Conservation (phyloP, 2,329 filamentous ascomycete species). For the Trichoderma harzianum region DNA sequence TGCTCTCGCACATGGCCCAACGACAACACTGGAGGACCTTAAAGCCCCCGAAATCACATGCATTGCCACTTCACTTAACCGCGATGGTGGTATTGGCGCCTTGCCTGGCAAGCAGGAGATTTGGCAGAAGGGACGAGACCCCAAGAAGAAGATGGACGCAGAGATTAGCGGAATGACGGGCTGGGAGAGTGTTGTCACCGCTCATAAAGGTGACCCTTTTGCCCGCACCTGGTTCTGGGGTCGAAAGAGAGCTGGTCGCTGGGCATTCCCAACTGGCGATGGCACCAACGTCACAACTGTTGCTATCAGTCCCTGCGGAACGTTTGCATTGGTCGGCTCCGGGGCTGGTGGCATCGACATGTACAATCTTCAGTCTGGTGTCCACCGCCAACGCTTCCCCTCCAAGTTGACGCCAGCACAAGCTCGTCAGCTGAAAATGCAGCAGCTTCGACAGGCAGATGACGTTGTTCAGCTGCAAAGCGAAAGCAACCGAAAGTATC, state of each 20-base stretch:
- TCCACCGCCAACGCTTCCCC: slow-evolving; percentile 84
- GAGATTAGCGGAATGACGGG: slow-evolving; percentile 76
- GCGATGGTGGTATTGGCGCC: slow-evolving; percentile 89
- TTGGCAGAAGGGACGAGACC: slow-evolving; percentile 74
- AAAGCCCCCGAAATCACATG: slow-evolving; percentile 91
- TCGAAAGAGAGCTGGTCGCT: slow-evolving; percentile 84
- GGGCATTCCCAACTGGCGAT: slow-evolving; percentile 87
- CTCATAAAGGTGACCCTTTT: slow-evolving; percentile 78
- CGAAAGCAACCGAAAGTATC: slow-evolving; percentile 41
- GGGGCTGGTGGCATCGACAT: slow-evolving; percentile 81
- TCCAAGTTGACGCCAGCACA: slow-evolving; percentile 73
- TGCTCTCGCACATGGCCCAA: slow-evolving; percentile 56
- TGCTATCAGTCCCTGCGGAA: slow-evolving; percentile 85
- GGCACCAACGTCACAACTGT: slow-evolving; percentile 80
- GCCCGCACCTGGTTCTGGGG: slow-evolving; percentile 99
- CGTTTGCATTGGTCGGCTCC: slow-evolving; percentile 88
- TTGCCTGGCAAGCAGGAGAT: slow-evolving; percentile 73
- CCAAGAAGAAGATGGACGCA: slow-evolving; percentile 62
- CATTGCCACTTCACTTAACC: slow-evolving; percentile 86
- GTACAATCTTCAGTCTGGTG: slow-evolving; percentile 94
- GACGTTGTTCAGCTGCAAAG: slow-evolving; percentile 54
- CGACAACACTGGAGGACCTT: slow-evolving; percentile 66
- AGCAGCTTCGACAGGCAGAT: slow-evolving; percentile 57
- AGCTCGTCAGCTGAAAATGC: slow-evolving; percentile 69
- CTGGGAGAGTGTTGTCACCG: slow-evolving; percentile 96